These are phyloP conservation scores for Penicillium steckii DNA, from an alignment of 495 filamentous ascomycete species.

Conservation along the genomic window DNA sequence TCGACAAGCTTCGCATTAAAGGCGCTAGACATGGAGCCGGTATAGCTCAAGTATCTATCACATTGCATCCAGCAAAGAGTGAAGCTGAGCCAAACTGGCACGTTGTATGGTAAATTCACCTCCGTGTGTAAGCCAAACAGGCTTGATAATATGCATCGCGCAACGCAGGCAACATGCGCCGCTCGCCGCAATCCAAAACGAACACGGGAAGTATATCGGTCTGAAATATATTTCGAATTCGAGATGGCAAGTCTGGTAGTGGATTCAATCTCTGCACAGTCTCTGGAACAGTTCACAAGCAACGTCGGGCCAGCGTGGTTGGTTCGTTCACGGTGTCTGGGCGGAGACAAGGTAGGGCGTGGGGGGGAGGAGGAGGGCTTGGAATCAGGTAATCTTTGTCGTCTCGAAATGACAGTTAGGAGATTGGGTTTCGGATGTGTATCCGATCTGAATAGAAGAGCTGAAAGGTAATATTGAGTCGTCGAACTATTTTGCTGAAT, in stretches of 20 bases:
- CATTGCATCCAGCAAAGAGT: background rate
- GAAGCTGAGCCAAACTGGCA: too few relatives aligned
- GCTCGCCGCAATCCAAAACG: background rate
- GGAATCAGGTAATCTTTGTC: slow-evolving; percentile 16
- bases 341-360: background rate
- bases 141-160: slow-evolving; percentile 87
- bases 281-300: too few relatives aligned
- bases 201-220: background rate
- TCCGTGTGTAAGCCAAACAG: slow-evolving; percentile 89
- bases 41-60: background rate
- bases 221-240: background rate
- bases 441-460: background rate
- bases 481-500: too few relatives aligned
- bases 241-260: too few relatives aligned
- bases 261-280: too few relatives aligned
- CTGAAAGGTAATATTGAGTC: too few relatives aligned
- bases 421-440: background rate
- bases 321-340: background rate
- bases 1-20: background rate
- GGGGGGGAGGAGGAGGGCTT: background rate
- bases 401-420: slow-evolving; percentile 35
- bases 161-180: slow-evolving; percentile 11
- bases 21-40: background rate
- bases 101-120: slow-evolving; percentile 47
- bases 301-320: background rate